phyloP scores from a whole-genome alignment of 2,329 filamentous ascomycete species.

The Eutypa lata region DNA sequence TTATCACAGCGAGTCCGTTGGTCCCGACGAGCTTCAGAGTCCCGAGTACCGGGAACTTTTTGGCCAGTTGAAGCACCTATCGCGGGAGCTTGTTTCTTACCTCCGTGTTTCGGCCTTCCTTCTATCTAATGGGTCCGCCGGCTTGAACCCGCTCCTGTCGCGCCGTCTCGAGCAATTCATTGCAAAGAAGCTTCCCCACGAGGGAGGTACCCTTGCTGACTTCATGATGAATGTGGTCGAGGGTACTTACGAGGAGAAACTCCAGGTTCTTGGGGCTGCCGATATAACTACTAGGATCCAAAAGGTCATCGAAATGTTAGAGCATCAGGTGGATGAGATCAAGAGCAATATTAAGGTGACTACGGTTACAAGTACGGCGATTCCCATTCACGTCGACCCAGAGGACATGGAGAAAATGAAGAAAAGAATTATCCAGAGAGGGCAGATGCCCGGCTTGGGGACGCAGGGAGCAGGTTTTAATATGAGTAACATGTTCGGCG shows the following conservation, averaged over 20 bases:
- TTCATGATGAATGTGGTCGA: slow-evolving; percentile 96
- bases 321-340: slow-evolving; percentile 76
- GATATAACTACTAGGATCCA: slow-evolving; percentile 75
- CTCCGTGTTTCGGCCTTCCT: slow-evolving; percentile 83
- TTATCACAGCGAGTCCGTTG: slow-evolving; percentile 20
- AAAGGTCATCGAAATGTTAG: slow-evolving; percentile 78
- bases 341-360: slow-evolving; percentile 87
- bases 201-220: slow-evolving; percentile 84
- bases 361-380: slow-evolving; percentile 64
- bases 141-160: slow-evolving; percentile 79
- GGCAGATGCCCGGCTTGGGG: slow-evolving; percentile 16
- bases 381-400: slow-evolving; percentile 58
- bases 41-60: slow-evolving; percentile 60
- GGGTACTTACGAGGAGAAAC: slow-evolving; percentile 83
- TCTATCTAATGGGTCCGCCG: slow-evolving; percentile 59
- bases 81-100: slow-evolving; percentile 80
- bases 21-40: slow-evolving; percentile 19
- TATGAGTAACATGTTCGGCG: slow-evolving; percentile 42
- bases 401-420: slow-evolving; percentile 51
- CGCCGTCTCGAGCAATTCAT: slow-evolving; percentile 87
- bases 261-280: slow-evolving; percentile 78
- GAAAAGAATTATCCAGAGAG: slow-evolving; percentile 29
- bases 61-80: slow-evolving; percentile 75
- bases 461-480: slow-evolving; percentile 21
- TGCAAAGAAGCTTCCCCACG: slow-evolving; percentile 71